Conservation (phyloP, 1,284 basidiomycete species). For the Chalciporus sp. region DNA sequence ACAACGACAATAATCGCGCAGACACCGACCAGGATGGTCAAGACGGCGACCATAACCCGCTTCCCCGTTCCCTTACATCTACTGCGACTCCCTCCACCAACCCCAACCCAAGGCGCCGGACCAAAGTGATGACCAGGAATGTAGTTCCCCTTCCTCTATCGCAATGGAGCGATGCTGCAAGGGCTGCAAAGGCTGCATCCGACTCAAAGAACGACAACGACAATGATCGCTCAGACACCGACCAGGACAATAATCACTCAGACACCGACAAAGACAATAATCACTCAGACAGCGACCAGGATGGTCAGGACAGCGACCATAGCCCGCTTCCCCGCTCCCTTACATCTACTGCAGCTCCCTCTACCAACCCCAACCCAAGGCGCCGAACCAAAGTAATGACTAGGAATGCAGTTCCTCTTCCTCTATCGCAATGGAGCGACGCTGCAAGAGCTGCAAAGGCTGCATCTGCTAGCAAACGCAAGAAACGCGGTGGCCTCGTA, state of each 20-base stretch:
- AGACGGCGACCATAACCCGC: conserved; percentile 30
- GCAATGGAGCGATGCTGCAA: no score
- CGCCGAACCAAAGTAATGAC: conserved; percentile 7
- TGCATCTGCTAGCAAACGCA: conserved; percentile 41
- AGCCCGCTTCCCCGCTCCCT: conserved; percentile 22
- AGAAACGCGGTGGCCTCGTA: conserved; percentile 67
- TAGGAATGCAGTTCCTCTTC: conserved; percentile 1
- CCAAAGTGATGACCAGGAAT: conserved; percentile 4
- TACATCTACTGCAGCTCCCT: conserved; percentile 14
- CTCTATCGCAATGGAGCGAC: conserved; percentile 2
- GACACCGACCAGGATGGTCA: conserved; percentile 13
- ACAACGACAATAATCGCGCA: conserved; percentile 10
- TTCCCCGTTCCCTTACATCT: conserved; percentile 22
- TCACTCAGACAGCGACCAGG: conserved; percentile 14
- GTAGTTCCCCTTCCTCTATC: no score
- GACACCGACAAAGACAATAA: conserved; percentile 12
- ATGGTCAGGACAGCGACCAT: conserved; percentile 28
- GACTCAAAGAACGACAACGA: no score
- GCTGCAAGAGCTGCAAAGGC: conserved; percentile 11
- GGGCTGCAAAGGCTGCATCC: no score
- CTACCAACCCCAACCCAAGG: conserved; percentile 8
- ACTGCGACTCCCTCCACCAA: conserved; percentile 6
- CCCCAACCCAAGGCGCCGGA: conserved; percentile 12
- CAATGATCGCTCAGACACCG: no score
- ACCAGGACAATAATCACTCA: no score